Percentiles rank a stretch among this genome's conserved stretches.
phyloP scores from a whole-genome alignment of 441 rosid genomes.

The Corymbia calophylla region DNA sequence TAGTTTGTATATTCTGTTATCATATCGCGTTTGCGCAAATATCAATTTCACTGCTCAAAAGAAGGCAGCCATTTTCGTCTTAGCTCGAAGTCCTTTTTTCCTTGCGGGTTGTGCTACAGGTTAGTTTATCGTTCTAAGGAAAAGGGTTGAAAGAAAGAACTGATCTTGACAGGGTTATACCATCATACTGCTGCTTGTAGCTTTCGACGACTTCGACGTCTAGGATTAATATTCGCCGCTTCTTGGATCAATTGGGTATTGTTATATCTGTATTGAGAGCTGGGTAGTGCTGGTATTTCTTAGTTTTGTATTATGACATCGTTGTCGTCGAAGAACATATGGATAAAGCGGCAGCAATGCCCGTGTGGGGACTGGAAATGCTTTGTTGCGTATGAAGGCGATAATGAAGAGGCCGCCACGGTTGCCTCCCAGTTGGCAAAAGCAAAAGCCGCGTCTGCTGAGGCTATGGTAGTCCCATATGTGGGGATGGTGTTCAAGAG shows the following conservation, averaged over 20 bases:
- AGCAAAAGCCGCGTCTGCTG: constrained; percentile 40
- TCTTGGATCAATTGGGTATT: neutral
- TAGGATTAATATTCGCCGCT: neutral
- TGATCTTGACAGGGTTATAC: neutral
- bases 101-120: neutral
- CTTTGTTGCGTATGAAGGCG: constrained; percentile 54
- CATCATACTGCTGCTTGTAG: neutral
- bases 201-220: neutral
- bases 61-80: neutral
- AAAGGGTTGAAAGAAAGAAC: neutral
- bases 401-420: constrained; percentile 34
- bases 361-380: constrained; percentile 98
- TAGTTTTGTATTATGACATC: constrained; percentile 18
- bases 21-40: neutral
- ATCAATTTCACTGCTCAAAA: neutral
- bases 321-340: constrained; percentile 55
- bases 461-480: constrained; percentile 57
- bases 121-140: neutral
- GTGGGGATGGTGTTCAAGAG: constrained; percentile 79
- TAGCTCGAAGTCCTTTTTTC: neutral
- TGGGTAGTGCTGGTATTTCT: neutral
- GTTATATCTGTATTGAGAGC: neutral
- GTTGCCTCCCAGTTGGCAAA: constrained; percentile 35
- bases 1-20: neutral
- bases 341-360: constrained; percentile 85